These are phyloP conservation scores for Fusarium papillatum DNA, from an alignment of 2,329 filamentous ascomycete genomes.

Conservation along the genomic window DNA sequence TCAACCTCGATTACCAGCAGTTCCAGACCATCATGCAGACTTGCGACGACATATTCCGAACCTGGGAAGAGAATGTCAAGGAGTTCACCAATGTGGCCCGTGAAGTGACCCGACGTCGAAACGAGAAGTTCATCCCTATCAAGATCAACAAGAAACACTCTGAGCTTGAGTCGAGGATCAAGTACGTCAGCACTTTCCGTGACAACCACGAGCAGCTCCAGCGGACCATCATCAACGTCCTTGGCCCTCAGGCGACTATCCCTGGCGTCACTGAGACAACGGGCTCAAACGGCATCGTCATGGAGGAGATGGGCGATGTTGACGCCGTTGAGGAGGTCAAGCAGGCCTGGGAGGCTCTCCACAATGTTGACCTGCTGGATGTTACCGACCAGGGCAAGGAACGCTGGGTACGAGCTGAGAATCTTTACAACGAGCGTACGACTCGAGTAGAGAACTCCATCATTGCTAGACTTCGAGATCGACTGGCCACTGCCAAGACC, in stretches of 20 bases:
- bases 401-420: slow-evolving; percentile 93
- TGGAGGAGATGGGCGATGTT: slow-evolving; percentile 96
- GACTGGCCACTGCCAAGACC: slow-evolving; percentile 94
- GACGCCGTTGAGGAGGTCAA: slow-evolving; percentile 97
- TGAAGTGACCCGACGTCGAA: slow-evolving; percentile 92
- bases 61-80: slow-evolving; percentile 97
- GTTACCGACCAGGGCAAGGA: slow-evolving; percentile 91
- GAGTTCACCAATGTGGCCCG: slow-evolving; percentile 98
- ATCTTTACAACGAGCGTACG: slow-evolving; percentile 97
- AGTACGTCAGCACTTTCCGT: slow-evolving; percentile 94
- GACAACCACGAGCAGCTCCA: slow-evolving; percentile 98
- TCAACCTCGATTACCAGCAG: slow-evolving; percentile 92
- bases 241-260: slow-evolving; percentile 79
- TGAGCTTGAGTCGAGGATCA: slow-evolving; percentile 90
- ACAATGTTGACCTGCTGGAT: slow-evolving; percentile 95
- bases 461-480: slow-evolving; percentile 92
- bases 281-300: slow-evolving; percentile 74
- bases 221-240: slow-evolving; percentile 95
- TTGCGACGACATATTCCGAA: slow-evolving; percentile 87
- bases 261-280: slow-evolving; percentile 65
- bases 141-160: slow-evolving; percentile 92
- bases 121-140: slow-evolving; percentile 99
- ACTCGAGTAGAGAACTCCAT: slow-evolving; percentile 99
- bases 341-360: slow-evolving; percentile 93
- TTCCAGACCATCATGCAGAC: slow-evolving; percentile 89